Conservation (phyloP, 805 yeast genomes). For the Saccharomycopsis schoenii region DNA sequence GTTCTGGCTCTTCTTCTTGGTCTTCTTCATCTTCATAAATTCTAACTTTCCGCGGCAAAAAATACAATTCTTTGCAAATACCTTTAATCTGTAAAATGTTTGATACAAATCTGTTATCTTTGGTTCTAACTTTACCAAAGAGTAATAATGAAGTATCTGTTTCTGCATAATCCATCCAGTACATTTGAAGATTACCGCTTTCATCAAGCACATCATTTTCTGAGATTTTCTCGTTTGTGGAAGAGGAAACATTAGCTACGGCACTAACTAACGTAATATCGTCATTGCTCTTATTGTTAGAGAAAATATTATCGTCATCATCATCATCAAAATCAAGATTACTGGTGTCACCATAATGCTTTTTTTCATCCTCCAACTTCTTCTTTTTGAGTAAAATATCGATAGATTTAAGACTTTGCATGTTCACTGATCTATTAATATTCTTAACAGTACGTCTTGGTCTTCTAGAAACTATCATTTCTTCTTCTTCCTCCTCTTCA, state of each 20-base stretch:
- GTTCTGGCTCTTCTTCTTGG: slow-evolving; percentile 31
- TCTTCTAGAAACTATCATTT: slow-evolving; percentile 43
- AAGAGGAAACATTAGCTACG: not conserved
- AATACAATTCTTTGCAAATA: slow-evolving; percentile 59
- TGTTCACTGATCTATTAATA: slow-evolving; percentile 33
- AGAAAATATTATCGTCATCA: not conserved
- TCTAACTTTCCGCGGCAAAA: slow-evolving; percentile 51
- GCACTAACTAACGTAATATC: not conserved
- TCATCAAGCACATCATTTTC: slow-evolving; percentile 28
- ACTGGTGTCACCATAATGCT: not conserved
- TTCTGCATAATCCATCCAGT: slow-evolving; percentile 86
- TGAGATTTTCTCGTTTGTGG: not conserved
- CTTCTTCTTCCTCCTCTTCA: slow-evolving; percentile 54
- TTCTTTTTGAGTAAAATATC: not conserved
- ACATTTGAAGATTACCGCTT: slow-evolving; percentile 56
- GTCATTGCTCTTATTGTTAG: not conserved
- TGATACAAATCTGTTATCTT: slow-evolving; percentile 46
- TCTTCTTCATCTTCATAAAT: slow-evolving; percentile 21
- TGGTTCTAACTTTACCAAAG: slow-evolving; percentile 69
- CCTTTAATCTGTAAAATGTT: slow-evolving; percentile 69
- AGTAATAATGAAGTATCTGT: slow-evolving; percentile 57
- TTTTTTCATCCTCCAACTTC: not conserved
- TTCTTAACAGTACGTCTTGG: slow-evolving; percentile 37
- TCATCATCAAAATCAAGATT: not conserved
- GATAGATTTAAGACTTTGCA: slow-evolving; percentile 24